Conservation (phyloP, 2,329 filamentous ascomycete species). For the Aspergillus spinulosporus region DNA sequence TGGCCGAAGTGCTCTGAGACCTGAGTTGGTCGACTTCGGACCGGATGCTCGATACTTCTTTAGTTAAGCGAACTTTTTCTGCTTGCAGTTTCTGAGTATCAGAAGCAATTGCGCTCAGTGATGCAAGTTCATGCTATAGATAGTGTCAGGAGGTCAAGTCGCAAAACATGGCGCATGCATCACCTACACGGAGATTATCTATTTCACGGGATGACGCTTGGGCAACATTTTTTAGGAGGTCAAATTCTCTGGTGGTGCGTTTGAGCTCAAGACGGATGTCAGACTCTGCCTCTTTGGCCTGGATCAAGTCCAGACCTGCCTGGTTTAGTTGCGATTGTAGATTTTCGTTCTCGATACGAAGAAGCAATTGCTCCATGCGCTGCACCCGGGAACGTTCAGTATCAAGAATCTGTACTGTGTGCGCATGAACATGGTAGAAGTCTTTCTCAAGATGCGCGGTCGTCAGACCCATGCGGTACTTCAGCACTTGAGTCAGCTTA, state of each 20-base stretch:
- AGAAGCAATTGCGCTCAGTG: constrained; percentile 65
- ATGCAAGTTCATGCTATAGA: constrained; percentile 66
- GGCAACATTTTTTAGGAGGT: constrained; percentile 34
- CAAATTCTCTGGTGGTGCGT: constrained; percentile 50
- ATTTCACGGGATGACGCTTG: constrained; percentile 56
- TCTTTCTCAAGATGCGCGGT: constrained; percentile 64
- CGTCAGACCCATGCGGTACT: constrained; percentile 51
- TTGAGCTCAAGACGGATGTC: constrained; percentile 51
- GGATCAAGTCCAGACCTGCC: constrained; percentile 58
- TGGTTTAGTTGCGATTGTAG: constrained; percentile 63
- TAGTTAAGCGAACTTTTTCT: constrained; percentile 63
- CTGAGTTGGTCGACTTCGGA: constrained; percentile 64
- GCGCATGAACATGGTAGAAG: constrained; percentile 65
- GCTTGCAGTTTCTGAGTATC: constrained; percentile 70
- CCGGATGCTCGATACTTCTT: constrained; percentile 59
- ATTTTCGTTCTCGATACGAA: constrained; percentile 71
- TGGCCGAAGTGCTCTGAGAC: constrained; percentile 60
- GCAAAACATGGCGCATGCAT: constrained; percentile 12
- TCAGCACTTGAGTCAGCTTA: constrained; percentile 9
- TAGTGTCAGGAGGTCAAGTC: constrained; percentile 9
- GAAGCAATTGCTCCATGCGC: constrained; percentile 67
- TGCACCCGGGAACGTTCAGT: constrained; percentile 73
- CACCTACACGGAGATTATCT: constrained; percentile 55
- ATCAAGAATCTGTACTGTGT: constrained; percentile 67
- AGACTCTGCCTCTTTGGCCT: constrained; percentile 47